Base-by-base conservation (phyloP, 768 basidiomycete species). In the Paxillus involutus region DNA sequence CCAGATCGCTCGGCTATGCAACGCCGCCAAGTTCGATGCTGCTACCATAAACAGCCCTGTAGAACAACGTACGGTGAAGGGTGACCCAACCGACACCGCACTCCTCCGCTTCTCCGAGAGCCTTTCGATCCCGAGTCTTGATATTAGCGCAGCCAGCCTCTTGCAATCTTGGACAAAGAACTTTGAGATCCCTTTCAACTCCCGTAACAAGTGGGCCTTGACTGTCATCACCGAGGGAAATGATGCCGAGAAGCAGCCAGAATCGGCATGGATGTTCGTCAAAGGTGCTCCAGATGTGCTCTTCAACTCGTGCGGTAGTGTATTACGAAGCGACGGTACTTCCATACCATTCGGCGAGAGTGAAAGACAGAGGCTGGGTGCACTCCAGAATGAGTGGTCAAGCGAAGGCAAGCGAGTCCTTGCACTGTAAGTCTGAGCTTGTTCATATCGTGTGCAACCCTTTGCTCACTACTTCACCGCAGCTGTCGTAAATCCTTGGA, bases 201-300 rank as follows among this genome's bases (percentile, higher is more conserved):
- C 79, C 6, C 76, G 73, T 53, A 80, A 81, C 57, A 85, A 84
- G 58, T 84, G 76, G 75, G 82, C 82, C 70, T 62, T 83, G 49
- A 79, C 76, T 41, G 65, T 80, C 47, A 61, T 71, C 0, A 53
- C 51, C 4, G 53, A 51, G 30, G 36, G 53, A 8, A 51, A 55
- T 35, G 51, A 45, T 4, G 55, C 47, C 9, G n/a, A 56, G 56
- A 50, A 59, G 7, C 2, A 32, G 2, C 37, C 58, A 1, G 48
- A 21, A 14, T n/a, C 52, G 29, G 53, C 62, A 12, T 67, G 76
- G 62, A 70, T 84, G 50, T 66, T 81, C 50, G 72, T 78, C 65
- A 84, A 85, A 62, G 83, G 83, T 32, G 84, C 80, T 2, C 84
- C 84, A 0, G 84, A 86, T 51, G 69, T 81, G 3, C 68, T 82